phyloP scores from a whole-genome alignment of 2,329 filamentous ascomycete genomes.

The Sporothrix curviconia region DNA sequence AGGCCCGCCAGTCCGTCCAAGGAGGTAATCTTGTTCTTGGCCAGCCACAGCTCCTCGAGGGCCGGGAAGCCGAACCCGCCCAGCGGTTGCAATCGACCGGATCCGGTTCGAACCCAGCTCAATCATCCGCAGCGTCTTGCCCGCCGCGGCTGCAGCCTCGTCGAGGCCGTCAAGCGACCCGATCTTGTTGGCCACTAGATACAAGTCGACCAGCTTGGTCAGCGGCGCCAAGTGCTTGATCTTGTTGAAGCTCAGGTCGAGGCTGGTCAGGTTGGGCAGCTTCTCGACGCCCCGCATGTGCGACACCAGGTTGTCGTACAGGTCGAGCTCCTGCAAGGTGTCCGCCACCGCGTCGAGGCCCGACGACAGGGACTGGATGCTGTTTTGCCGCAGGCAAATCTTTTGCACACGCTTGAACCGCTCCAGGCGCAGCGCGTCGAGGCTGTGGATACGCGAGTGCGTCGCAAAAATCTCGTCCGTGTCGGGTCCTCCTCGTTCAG shows the following conservation, averaged over 20 bases:
- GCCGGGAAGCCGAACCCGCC: constrained; percentile 93
- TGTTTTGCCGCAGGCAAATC: constrained; percentile 88
- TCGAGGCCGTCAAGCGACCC: constrained; percentile 78
- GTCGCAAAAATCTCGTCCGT: constrained; percentile 79
- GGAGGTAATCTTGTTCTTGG: constrained; percentile 19
- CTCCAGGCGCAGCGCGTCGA: constrained; percentile 71
- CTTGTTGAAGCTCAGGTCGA: constrained; percentile 98
- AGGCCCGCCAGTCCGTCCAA: constrained; percentile 46
- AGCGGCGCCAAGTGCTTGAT: constrained; percentile 83
- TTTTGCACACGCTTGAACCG: constrained; percentile 71
- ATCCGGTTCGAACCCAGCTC: constrained; percentile 92
- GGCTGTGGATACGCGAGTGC: constrained; percentile 77
- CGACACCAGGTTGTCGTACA: constrained; percentile 93
- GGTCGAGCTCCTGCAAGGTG: constrained; percentile 75
- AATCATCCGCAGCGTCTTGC: constrained; percentile 58
- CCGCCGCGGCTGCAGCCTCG: constrained; percentile 49
- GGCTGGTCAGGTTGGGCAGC: constrained; percentile 64
- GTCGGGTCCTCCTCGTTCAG: constrained; percentile 54
- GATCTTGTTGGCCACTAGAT: constrained; percentile 94
- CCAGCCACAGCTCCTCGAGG: constrained; percentile 64
- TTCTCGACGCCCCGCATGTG: constrained; percentile 79
- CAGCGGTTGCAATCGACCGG: constrained; percentile 56
- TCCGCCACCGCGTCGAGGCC: constrained; percentile 56
- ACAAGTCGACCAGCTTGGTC: constrained; percentile 72
- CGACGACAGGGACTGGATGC: constrained; percentile 60